Base-by-base conservation (phyloP, 2,329 filamentous ascomycete species). In the Trematosphaeria pertusa region DNA sequence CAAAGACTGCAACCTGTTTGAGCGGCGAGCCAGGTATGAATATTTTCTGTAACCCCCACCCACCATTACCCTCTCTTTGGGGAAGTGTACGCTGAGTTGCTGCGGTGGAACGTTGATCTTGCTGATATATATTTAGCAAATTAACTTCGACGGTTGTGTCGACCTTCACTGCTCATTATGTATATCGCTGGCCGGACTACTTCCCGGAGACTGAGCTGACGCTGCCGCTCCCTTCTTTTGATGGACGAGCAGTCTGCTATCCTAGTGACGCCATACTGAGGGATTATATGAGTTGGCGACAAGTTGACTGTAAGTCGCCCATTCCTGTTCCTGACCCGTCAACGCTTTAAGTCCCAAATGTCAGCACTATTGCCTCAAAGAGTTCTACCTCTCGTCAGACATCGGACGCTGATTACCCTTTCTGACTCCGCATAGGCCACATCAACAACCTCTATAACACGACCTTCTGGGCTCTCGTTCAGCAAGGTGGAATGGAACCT, bases 381-480 rank as follows among this genome's bases (percentile, higher is more conserved):
- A 5, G 7, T 14, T 14, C 28, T 24, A 11, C 18, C 20, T 20
- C 10, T 5, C 2, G 30, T 39, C 19, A 28, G 28, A 26, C 20
- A 18, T 12, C 21, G 10, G n/a, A n/a, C n/a, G 15, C 6, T 4
- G 9, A 14, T 37, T 7, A 20, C 40, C 1, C 8, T 42, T 10
- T 43, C 47, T 60, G 22, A 62, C 26, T 24, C 12, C 19, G 26
- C 37, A 9, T 49, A 93, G 89, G 89, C 57, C 94, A 99, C 69
- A 96, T 99, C 62, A 99, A 99, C 72, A 99, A 99, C 65, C 82
- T 99, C 4, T 99, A 97, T 73, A 99, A 99, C 70, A 99, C 94
- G 0, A 90, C 91, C 0, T 97, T 97, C 71, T 99, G 94, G 94
- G 80, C 87, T 1, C 78, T 99, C 62, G 87, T 97, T 17, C 84